phyloP scores from a whole-genome alignment of 2,329 filamentous ascomycete genomes.

The Talaromyces sp. region DNA sequence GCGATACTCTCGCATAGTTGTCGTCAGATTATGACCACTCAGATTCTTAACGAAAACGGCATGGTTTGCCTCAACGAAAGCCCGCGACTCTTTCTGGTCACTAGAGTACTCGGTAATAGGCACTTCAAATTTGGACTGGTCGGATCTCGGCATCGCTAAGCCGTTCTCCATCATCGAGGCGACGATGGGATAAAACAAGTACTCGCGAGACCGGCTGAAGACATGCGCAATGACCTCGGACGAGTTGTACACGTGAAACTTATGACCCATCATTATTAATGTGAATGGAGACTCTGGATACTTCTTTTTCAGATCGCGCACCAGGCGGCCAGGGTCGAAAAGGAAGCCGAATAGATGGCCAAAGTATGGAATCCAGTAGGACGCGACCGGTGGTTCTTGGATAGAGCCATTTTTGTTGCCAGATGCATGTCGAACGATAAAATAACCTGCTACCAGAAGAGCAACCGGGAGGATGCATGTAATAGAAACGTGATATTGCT shows the following conservation, averaged over 20 bases:
- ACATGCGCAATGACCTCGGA: conserved; percentile 6
- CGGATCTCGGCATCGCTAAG: conserved; percentile 2
- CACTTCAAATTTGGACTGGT: conserved; percentile 9
- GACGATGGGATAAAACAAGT: conserved; percentile 11
- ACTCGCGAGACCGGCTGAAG: conserved; percentile 11
- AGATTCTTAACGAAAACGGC: conserved; percentile 8
- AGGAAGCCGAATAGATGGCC: conserved; percentile 11
- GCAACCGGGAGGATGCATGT: neutral
- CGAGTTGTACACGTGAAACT: conserved; percentile 12
- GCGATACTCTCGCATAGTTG: conserved; percentile 8
- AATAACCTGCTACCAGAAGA: neutral
- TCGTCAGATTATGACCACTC: neutral
- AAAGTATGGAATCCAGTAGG: conserved; percentile 8
- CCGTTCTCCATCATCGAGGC: conserved; percentile 13
- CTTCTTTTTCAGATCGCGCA: conserved; percentile 4
- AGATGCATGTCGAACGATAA: neutral
- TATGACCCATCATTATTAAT: conserved; percentile 9
- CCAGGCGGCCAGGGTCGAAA: conserved; percentile 2
- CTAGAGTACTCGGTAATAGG: conserved; percentile 1
- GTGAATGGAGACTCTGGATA: conserved; percentile 10
- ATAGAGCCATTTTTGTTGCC: neutral
- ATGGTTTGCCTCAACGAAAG: conserved; percentile 8
- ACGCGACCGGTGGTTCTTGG: conserved; percentile 6
- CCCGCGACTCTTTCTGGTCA: conserved; percentile 6
- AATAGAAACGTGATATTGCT: neutral